Conservation (phyloP, 2,329 filamentous ascomycete genomes). For the Tolypocladium sp. region DNA sequence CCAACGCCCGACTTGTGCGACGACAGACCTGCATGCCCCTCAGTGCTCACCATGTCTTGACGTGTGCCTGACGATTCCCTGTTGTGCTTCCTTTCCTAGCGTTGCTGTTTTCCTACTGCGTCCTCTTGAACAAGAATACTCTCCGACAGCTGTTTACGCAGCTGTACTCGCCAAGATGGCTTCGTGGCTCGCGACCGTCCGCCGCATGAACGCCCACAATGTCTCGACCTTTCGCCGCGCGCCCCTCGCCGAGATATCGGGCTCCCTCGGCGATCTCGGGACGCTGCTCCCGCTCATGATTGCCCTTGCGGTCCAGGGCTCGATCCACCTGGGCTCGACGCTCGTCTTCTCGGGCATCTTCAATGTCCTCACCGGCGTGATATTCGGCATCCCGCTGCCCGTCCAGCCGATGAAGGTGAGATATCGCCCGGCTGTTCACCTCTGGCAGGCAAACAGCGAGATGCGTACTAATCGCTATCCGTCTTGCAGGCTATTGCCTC, state of each 20-base stretch:
- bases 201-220: slow-evolving; percentile 35
- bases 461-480: neutral
- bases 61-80: neutral
- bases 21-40: neutral
- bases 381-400: slow-evolving; percentile 82
- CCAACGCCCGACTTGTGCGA: neutral
- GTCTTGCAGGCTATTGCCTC: slow-evolving; percentile 68
- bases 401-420: slow-evolving; percentile 75
- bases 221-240: slow-evolving; percentile 34
- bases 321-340: slow-evolving; percentile 74
- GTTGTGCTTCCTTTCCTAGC: neutral
- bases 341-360: slow-evolving; percentile 82
- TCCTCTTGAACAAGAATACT: neutral
- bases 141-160: neutral
- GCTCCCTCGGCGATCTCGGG: slow-evolving; percentile 78
- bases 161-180: slow-evolving; percentile 7
- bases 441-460: neutral
- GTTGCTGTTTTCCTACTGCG: neutral
- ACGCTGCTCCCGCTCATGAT: slow-evolving; percentile 86
- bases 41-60: neutral
- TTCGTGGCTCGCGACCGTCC: slow-evolving; percentile 17
- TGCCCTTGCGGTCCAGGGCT: slow-evolving; percentile 67
- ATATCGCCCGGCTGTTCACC: neutral
- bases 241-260: slow-evolving; percentile 68
- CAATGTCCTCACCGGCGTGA: slow-evolving; percentile 72